Evolutionary conservation across 169 alveolate genomes (phyloP).

Genomic region (Plasmodium berghei): DNA sequence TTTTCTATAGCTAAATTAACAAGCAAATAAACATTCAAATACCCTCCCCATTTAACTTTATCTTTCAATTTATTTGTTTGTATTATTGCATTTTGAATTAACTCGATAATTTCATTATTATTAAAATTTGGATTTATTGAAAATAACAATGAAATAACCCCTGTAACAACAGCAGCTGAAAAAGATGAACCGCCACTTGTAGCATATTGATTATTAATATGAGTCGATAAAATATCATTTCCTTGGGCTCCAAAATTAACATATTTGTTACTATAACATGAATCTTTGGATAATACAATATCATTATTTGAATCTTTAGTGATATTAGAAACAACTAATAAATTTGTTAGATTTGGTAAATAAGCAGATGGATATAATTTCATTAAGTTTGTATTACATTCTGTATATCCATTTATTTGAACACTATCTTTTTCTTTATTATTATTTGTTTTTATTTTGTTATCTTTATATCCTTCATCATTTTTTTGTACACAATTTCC

Average conservation of each 20-base stretch:
- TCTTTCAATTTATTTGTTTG: background rate
- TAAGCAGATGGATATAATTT: conserved; percentile 59
- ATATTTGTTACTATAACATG: conserved; percentile 33
- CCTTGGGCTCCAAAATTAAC: conserved; percentile 72
- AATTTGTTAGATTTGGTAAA: conserved; percentile 4
- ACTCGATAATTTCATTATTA: conserved; percentile 1
- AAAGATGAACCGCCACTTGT: conserved; percentile 52
- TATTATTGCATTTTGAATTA: conserved; percentile 11
- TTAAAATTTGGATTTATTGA: conserved; percentile 10
- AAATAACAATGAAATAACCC: conserved; percentile 9
- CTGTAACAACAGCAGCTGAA: conserved; percentile 51
- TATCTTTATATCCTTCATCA: background rate
- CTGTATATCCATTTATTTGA: background rate
- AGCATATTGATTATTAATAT: conserved; percentile 35
- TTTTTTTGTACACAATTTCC: conserved; percentile 13
- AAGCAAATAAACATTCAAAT: conserved; percentile 12
- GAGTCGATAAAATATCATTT: conserved; percentile 23
- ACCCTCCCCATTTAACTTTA: conserved; percentile 52
- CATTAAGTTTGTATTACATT: conserved; percentile 12
- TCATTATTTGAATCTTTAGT: conserved; percentile 16
- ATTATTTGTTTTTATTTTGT: no score
- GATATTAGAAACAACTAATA: conserved; percentile 24
- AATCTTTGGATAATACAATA: conserved; percentile 14
- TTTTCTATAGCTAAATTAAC: conserved; percentile 3
- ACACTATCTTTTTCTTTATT: no score